phyloP scores from a whole-genome alignment of 2,329 filamentous ascomycete genomes.

The Diaporthe australafricana region DNA sequence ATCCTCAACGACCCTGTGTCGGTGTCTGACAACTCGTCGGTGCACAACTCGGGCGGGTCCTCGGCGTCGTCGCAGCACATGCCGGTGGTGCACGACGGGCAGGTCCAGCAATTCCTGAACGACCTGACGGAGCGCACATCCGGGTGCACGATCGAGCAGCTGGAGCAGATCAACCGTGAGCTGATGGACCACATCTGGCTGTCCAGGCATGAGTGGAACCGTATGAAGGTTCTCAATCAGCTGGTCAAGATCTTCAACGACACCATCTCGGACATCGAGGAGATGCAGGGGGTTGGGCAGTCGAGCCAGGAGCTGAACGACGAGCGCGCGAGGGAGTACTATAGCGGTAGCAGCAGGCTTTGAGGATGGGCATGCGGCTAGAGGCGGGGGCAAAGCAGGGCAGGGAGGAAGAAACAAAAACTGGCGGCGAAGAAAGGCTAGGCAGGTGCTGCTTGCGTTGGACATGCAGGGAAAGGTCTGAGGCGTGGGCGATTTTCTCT shows the following conservation, averaged over 20 bases:
- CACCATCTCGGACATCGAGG: slow-evolving; percentile 75
- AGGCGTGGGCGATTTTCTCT: slow-evolving; percentile 11
- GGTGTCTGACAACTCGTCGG: slow-evolving; percentile 44
- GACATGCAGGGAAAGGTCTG: neutral
- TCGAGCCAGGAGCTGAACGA: slow-evolving; percentile 53
- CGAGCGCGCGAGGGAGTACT: slow-evolving; percentile 10
- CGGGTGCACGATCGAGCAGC: slow-evolving; percentile 89
- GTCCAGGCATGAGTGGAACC: slow-evolving; percentile 83
- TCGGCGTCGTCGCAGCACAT: slow-evolving; percentile 57
- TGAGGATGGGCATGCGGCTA: neutral
- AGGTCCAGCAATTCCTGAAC: slow-evolving; percentile 69
- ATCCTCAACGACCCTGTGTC: slow-evolving; percentile 55
- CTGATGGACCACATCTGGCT: slow-evolving; percentile 94
- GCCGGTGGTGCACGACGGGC: slow-evolving; percentile 58
- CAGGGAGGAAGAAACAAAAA: neutral
- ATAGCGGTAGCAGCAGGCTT: slow-evolving; percentile 14
- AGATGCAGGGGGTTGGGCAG: slow-evolving; percentile 57
- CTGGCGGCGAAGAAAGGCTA: neutral
- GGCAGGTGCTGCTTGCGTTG: neutral
- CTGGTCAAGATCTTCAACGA: slow-evolving; percentile 81
- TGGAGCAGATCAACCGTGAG: slow-evolving; percentile 91
- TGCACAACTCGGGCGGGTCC: slow-evolving; percentile 45
- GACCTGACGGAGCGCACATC: slow-evolving; percentile 75
- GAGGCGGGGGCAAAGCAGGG: no score
- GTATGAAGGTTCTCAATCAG: slow-evolving; percentile 70